Conservation (phyloP, 805 yeast genomes). For the Hanseniaspora nectarophila region DNA sequence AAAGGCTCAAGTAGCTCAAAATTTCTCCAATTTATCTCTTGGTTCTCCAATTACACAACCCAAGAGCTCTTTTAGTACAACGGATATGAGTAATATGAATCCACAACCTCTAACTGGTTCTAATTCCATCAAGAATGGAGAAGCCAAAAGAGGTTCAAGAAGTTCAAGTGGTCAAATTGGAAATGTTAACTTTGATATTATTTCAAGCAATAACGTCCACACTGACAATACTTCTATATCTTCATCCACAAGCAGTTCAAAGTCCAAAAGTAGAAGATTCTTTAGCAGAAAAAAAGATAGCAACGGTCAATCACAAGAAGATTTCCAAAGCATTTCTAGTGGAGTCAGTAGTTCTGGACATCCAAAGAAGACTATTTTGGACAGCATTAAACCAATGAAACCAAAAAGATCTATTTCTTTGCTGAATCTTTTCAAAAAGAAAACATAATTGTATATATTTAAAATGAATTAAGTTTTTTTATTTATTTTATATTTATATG, state of each 20-base stretch:
- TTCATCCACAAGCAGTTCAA: conserved; percentile 1
- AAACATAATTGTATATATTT: not conserved
- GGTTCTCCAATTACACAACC: not conserved
- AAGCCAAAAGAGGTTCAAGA: not conserved
- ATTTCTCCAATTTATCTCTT: not conserved
- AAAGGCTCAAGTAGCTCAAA: conserved; percentile 7
- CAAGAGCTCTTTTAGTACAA: not conserved
- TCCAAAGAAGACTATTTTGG: conserved; percentile 11
- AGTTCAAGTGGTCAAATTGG: not conserved
- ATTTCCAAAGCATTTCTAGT: not conserved
- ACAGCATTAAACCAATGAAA: not conserved
- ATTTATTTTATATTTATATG: too few species aligned
- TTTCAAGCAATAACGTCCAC: not conserved
- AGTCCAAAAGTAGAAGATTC: not conserved
- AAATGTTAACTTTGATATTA: not conserved
- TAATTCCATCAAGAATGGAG: not conserved
- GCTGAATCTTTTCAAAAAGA: conserved; percentile 5
- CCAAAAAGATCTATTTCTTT: conserved; percentile 9
- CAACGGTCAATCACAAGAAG: not conserved
- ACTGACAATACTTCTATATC: not conserved
- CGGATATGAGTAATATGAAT: too few species aligned
- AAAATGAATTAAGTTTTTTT: not conserved
- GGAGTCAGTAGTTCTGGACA: too few species aligned
- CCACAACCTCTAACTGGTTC: too few species aligned
- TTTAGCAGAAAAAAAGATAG: not conserved